Percentiles rank a stretch among this genome's conserved stretches.
Conservation (phyloP, 495 filamentous ascomycete species). For the Trichoderma parareesei region DNA sequence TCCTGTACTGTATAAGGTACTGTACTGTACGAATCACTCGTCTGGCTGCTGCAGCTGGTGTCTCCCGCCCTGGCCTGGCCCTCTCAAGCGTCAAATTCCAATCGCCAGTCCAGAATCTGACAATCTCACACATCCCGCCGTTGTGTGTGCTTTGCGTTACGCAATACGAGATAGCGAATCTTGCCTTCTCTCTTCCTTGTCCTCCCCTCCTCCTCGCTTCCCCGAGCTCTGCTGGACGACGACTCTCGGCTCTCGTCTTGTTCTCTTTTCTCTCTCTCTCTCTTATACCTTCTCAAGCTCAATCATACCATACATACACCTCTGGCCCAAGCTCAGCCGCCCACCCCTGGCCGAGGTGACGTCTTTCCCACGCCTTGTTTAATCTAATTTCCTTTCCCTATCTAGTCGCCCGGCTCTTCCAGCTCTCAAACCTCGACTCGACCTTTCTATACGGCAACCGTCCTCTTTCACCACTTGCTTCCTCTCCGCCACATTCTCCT, state of each 20-base stretch:
- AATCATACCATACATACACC: not conserved
- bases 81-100: not conserved
- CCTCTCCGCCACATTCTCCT: not conserved
- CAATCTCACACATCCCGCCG: not conserved
- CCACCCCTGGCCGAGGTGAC: not conserved
- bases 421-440: not conserved
- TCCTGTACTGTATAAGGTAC: no score
- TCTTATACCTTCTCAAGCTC: not conserved
- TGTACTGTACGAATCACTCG: no score
- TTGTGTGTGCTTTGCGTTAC: not conserved
- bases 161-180: constrained; percentile 3
- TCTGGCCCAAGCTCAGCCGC: no score
- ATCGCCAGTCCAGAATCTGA: no score
- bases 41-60: no score
- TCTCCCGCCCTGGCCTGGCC: not conserved
- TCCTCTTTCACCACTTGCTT: not conserved
- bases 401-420: no score
- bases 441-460: not conserved
- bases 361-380: not conserved
- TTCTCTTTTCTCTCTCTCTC: not conserved
- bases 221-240: not conserved
- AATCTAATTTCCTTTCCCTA: not conserved
- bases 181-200: not conserved
- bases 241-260: not conserved
- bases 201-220: not conserved